Evolutionary conservation across 768 basidiomycete species (phyloP), one percentile per base, ranked within the genome.

Genomic region (Kwoniella pini): DNA sequence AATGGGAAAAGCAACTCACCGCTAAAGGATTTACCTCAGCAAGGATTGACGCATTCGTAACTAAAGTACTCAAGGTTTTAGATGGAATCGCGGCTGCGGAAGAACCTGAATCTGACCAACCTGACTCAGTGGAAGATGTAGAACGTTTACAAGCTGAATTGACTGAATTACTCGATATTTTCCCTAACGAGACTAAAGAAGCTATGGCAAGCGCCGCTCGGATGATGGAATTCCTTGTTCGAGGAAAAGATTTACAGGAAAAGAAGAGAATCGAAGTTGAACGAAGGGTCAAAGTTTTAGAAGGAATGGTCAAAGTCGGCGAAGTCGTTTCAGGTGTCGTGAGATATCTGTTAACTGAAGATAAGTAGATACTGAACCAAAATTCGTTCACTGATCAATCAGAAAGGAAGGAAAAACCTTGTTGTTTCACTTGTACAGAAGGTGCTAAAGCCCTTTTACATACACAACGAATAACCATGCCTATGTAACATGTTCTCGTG

Each of bases 41-140:
- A 12, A 53, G 69, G 3, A 65, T 75, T 7, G 69, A 75, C 33
- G 56, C 67, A 3, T 75, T 75, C 53, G 65, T 75, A 33, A 67
- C 51, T 21, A 75, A 75, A 54, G 73, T 75, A 2, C 63, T 75
- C 12, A 67, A 66, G 21, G 70, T 75, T 15, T 58, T 75, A 10
- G 73, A 75, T 57, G 71, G 71, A 4, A 75, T 75, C 19, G 73
- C 73, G 4, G 39, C 58, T 24, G 73, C 70, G 9, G 73, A 75
- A 51, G 68, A 65, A 45, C 42, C 54, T 19, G 67, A 68, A 38
- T 28, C 45, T 24, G 57, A 58, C n/a, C 31, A 53, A 19, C 21
- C 33, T 26, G 57, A 38, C 26, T 53, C 56, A 3, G 54, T 49
- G 9, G 60, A 56, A n/a, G 49, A 52, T 36, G 26, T 63, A 1